Evolutionary conservation across 352 stramenopile species (phyloP).

Genomic region (Globisporangium ultimum): DNA sequence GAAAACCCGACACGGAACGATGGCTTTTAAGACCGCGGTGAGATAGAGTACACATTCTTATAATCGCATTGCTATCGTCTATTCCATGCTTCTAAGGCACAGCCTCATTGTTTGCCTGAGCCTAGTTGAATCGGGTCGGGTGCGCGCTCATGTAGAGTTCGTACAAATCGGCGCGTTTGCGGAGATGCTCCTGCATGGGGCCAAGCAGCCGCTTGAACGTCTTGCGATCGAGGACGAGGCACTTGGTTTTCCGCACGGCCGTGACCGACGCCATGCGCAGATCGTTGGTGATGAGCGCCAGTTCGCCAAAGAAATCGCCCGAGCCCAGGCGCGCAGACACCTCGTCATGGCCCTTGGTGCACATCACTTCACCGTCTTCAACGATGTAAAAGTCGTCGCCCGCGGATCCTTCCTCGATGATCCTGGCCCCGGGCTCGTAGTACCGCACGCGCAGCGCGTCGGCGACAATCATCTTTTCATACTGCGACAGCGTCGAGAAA

Average conservation of each 20-base stretch:
- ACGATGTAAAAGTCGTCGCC: slow-evolving; percentile 86
- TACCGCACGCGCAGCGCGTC: slow-evolving; percentile 63
- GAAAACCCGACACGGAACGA: too few relatives aligned
- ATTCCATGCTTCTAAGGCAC: not conserved
- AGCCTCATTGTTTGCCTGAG: not conserved
- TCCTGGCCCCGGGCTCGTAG: slow-evolving; percentile 35
- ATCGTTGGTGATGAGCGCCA: slow-evolving; percentile 88
- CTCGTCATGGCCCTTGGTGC: slow-evolving; percentile 54
- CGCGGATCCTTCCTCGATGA: slow-evolving; percentile 46
- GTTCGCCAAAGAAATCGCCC: slow-evolving; percentile 74
- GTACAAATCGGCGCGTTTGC: slow-evolving; percentile 60
- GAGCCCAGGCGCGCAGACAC: slow-evolving; percentile 53
- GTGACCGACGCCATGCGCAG: slow-evolving; percentile 87
- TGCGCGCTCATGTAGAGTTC: slow-evolving; percentile 58
- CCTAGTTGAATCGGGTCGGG: not conserved
- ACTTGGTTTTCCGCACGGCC: slow-evolving; percentile 72
- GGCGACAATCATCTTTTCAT: slow-evolving; percentile 73
- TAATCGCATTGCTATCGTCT: too few relatives aligned
- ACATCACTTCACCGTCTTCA: slow-evolving; percentile 62
- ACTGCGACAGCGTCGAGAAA: slow-evolving; percentile 63
- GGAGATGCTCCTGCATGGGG: slow-evolving; percentile 87
- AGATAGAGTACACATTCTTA: too few relatives aligned
- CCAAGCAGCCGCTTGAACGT: slow-evolving; percentile 89
- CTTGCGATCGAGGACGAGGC: slow-evolving; percentile 85
- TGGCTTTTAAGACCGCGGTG: too few relatives aligned